Percentiles rank a stretch among this genome's conserved stretches.
Conservation (phyloP, 2,329 filamentous ascomycete species). For the Alternaria sp. region DNA sequence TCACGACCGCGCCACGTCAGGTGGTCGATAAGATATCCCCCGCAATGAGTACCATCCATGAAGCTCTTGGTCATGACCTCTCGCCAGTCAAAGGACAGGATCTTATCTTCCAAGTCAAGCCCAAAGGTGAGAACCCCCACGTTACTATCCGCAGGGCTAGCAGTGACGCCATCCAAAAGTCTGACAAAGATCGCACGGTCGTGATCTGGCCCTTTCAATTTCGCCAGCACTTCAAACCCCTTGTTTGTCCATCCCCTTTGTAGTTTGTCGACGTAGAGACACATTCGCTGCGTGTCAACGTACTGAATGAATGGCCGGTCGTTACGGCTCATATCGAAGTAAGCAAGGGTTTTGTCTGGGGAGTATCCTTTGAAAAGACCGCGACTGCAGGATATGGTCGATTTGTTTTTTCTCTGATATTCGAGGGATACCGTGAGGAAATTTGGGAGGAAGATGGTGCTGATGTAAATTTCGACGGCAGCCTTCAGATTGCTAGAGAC, state of each 20-base stretch:
- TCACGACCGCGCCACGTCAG: not conserved
- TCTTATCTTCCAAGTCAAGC: not conserved
- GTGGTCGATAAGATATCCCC: not conserved
- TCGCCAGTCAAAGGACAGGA: not conserved
- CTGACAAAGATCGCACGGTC: not conserved
- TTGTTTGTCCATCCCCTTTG: not conserved
- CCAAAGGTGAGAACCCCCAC: not conserved
- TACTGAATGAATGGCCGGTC: not conserved
- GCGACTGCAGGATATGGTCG: not conserved
- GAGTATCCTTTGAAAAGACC: not conserved
- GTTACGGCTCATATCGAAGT: not conserved
- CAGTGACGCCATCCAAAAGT: not conserved
- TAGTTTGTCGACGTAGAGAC: not conserved
- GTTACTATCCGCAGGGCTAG: not conserved
- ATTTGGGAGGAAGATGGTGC: not conserved
- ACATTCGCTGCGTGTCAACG: not conserved
- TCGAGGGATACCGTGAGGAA: not conserved
- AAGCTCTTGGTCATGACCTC: not conserved
- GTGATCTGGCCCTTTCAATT: not conserved
- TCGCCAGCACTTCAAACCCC: not conserved
- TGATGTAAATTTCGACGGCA: not conserved
- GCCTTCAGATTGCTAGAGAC: not conserved
- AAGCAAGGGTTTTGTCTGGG: not conserved
- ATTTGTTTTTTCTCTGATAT: not conserved
- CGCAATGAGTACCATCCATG: not conserved